Base-by-base conservation (phyloP, 1,284 basidiomycete genomes). In the Schizophyllum amplum region DNA sequence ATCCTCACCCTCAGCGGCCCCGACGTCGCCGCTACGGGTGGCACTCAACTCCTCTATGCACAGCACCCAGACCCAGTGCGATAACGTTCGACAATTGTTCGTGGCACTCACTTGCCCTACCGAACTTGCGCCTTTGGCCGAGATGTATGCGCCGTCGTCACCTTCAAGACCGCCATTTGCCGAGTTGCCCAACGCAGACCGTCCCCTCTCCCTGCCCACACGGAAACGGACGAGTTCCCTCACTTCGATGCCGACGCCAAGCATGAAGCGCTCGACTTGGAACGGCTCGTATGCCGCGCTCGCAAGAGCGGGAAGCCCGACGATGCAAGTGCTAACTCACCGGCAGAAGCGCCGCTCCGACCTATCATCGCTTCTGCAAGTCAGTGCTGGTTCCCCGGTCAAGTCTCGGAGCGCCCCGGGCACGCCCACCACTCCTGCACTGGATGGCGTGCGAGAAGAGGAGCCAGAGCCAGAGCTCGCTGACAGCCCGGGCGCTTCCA, bases 101-200 rank as follows among this genome's bases (percentile, higher is more conserved):
- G 78, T 84, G 2, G 88, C 88, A 6, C 78, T 92, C 53, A 84
- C 89, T 0, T 81, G 80, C 3, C 84, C 86, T 1, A 67, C 76
- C 15, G 84, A 87, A 61, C 72, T 90, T 15, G 75, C 83, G 7
- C 89, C 89, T 64, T 74, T 92, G 7, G 75, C 86, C 3, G 87
- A 90, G 69, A 92, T 92, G 89, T 92, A 92, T 67, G 87, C 87
- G 0, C 90, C 90, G 2, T 78, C 87, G 0, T 87, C 84, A 1
- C 83, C 85, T 13, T 67, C 76, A 53, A 56, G 67, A 24, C 66
- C 51, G 57, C 51, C 53, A 61, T 50, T n/a, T 20, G 21, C 20
- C 9, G 24, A 22, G 48, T 20, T 50, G 59, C 48, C 53, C 53
- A 26, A 57, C 62, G 42, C 24, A 57, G 47, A 42, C 68, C 70